Evolutionary conservation across 441 rosid species (phyloP), one percentile per base, ranked within the genome.

Genomic region (Erodium texanum): DNA sequence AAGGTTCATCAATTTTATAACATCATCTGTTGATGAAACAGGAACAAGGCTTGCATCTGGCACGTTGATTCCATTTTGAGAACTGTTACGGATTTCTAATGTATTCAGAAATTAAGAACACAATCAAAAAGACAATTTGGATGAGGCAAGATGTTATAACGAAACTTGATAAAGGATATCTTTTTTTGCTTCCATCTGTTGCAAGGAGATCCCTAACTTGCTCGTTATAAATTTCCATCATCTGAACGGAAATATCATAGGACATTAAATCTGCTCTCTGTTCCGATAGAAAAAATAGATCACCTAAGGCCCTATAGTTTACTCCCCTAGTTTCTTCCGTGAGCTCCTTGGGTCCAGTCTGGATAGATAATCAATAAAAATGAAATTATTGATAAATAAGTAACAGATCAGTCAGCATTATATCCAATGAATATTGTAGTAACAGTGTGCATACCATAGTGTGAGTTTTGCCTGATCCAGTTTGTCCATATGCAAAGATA

Each of bases 401-500:
- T 38, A 7, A 38, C 56, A 48, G 19, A 48, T 48, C 56, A 48
- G 56, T 48, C 56, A n/a, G 56, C 56, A 48, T 48, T 16, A 48
- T 48, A 48, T 48, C 56, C 56, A n/a, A 48, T 48, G 56, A 48
- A 48, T 48, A 80, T 48, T 48, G 56, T 19, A 48, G 56, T 48
- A 48, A 48, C n/a, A 48, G n/a, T 48, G 7, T n/a, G 19, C 18
- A 15, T 88, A 91, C 74, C 89, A 93, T 88, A 0, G 99, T 93
- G 78, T 84, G 91, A 76, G 99, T 93, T 79, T 93, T 93, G 32
- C 97, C 99, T 22, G 99, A 93, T 61, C 97, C 97, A 71, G 99
- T 93, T 87, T 93, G 99, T 32, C 99, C 99, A 74, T 93, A 91
- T 67, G 97, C 99, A 78, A 93, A 93, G 73, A 93, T 89, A 76